Conservation (phyloP, 192 early-diverging fungal species). For the Coemansia sp. region DNA sequence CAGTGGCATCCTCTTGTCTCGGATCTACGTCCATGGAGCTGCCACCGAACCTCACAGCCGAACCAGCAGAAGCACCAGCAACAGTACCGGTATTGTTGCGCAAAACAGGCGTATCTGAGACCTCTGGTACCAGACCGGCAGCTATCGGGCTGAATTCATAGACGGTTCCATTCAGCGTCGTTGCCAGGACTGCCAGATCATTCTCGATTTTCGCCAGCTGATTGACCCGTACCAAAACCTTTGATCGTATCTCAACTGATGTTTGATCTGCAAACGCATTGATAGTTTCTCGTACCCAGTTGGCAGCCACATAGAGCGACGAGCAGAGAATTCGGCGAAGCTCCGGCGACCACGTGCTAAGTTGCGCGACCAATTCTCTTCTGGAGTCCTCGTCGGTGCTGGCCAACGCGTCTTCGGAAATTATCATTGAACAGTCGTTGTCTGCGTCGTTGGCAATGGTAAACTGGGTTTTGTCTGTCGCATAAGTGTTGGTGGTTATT, state of each 20-base stretch:
- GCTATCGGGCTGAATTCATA: constrained; percentile 30
- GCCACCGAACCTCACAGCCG: not conserved
- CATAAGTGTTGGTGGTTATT: constrained; percentile 37
- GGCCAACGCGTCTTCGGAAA: constrained; percentile 27
- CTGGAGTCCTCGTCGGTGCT: constrained; percentile 44
- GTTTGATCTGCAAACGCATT: constrained; percentile 63
- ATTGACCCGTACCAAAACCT: constrained; percentile 40
- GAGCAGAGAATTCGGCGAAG: constrained; percentile 38
- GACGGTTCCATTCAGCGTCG: constrained; percentile 22
- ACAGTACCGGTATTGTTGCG: constrained; percentile 1
- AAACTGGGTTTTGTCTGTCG: constrained; percentile 11
- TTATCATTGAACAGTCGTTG: constrained; percentile 15
- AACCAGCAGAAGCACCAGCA: not conserved
- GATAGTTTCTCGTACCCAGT: constrained; percentile 69
- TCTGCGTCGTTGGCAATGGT: constrained; percentile 2
- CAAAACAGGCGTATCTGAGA: constrained; percentile 18
- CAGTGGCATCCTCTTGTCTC: not conserved
- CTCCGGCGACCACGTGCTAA: constrained; percentile 21
- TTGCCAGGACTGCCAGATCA: constrained; percentile 23
- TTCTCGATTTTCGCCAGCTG: constrained; percentile 35
- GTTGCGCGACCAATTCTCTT: constrained; percentile 14
- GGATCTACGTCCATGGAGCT: not conserved
- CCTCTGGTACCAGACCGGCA: constrained; percentile 34
- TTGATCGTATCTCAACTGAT: constrained; percentile 19
- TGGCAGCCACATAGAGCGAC: constrained; percentile 30